Evolutionary conservation across 73 alveolate genomes (phyloP).

Genomic region (Chromera velia): DNA sequence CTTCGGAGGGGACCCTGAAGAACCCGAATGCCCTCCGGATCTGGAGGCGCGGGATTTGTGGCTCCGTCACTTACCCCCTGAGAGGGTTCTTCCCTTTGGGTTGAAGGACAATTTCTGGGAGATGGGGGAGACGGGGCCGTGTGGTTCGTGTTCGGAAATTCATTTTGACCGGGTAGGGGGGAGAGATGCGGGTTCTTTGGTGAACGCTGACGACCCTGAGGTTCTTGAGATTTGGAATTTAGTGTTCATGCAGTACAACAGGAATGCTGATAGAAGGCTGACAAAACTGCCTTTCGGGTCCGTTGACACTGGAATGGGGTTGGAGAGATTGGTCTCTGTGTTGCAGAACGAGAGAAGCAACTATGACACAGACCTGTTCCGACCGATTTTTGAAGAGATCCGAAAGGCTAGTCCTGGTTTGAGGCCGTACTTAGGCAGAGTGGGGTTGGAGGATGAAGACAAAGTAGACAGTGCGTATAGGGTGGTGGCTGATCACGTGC

Average conservation of each 20-base stretch:
- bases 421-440: neutral
- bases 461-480: constrained; percentile 42
- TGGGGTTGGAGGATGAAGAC: neutral
- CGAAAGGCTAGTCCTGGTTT: neutral
- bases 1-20: constrained; percentile 29
- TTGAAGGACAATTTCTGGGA: constrained; percentile 49
- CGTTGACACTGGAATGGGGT: constrained; percentile 42
- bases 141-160: constrained; percentile 46
- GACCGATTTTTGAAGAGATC: constrained; percentile 7
- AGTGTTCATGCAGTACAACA: constrained; percentile 45
- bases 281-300: constrained; percentile 24
- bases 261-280: constrained; percentile 26
- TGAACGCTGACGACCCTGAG: constrained; percentile 43
- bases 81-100: neutral
- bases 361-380: constrained; percentile 42
- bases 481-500: constrained; percentile 41
- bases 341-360: constrained; percentile 35
- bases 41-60: neutral
- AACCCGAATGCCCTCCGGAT: neutral
- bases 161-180: constrained; percentile 33
- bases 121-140: constrained; percentile 50
- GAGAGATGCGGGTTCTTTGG: constrained; percentile 31
- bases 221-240: constrained; percentile 46
- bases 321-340: constrained; percentile 41
- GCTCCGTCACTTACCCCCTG: neutral